Base-by-base conservation (phyloP, 2,329 filamentous ascomycete species). In the Lecanosticta acicola region DNA sequence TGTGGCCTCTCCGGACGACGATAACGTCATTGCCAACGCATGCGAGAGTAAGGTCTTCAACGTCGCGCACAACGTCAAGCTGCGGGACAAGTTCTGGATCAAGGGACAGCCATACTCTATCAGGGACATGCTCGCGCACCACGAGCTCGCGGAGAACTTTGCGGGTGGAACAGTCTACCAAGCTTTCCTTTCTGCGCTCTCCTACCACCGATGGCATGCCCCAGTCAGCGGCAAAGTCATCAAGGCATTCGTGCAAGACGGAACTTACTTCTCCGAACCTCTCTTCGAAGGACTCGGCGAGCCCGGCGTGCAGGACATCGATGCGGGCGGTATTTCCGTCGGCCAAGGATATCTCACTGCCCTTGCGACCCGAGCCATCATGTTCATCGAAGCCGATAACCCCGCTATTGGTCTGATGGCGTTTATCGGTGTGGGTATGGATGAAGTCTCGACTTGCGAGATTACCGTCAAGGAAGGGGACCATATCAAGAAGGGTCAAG, bases 391-490 rank as follows among this genome's bases (percentile, higher is more conserved):
- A 61, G 82, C 84, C 0, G 83, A 86, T 53, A 82, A 85, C 51
- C 71, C 73, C 1, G 71, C 71, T 1, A 80, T 88, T 32, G 85
- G 85, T 0, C 66, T 88, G 24, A 77, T 89, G 72, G 81, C 76
- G 0, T 84, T 88, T 53, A 69, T 89, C 10, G 80, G 77, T 1
- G 76, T 89, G 3, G 85, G 85, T 1, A 88, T 89, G 85, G 81
- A 80, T 34, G 85, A 90, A 66, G 84, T 88, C 10, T 44, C 39
- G 16, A 66, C 82, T 0, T 87, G 84, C 58, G 83, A 87, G 41
- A 80, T 86, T 39, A 84, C 79, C 0, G 82, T 86, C 9, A 73
- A 73, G 55, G 77, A 81, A 59, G 84, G 83, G 0, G 74, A 87
- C 60, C 72, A 74, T 42, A 60, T 89, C 13, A 71, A 71, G 42